Base-by-base conservation (phyloP, 106 monocot species). In the Dioscorea zingiberensis region DNA sequence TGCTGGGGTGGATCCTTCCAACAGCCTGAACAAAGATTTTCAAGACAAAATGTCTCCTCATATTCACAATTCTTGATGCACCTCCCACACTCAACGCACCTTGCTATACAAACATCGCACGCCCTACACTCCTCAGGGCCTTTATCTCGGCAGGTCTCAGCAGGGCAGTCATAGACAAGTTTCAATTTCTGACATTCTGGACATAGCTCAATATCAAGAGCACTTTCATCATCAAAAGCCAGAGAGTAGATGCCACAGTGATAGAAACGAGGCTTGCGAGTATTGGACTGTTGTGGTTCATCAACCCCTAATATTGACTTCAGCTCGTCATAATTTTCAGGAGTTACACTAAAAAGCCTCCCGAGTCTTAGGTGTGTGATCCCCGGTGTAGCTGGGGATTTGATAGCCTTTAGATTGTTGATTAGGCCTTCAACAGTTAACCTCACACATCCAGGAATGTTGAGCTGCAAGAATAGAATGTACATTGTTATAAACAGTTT, bases 111-210 rank as follows among this genome's bases (percentile, higher is more conserved):
- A 54, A 49, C 45, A 57, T 70, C 64, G 48, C 86, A 86, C 4
- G 79, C 86, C 58, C 78, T 71, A 27, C 86, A 85, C 0, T 38
- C 9, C 1, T 22, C 32, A 24, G 62, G 62, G 4, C 54, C 27
- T 21, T 69, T 55, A 3, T 9, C 63, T 25, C 44, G 64, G 46
- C 86, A 86, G 26, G 59, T 66, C 21, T 86, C 82, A 44, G 67
- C 47, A 22, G 85, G 74, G 46, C 86, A 86, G 53, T 86, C 82
- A 63, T 73, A 86, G 2, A 82, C 73, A 44, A 82, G 76, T 70
- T 62, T 82, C 11, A 46, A 76, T 17, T 73, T 86, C 28, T 76
- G 60, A 56, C 86, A 86, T 10, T 62, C n/a, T 25, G 82, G 81
- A 49, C 86, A 86, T 26, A 58, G 27, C 63, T 86, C 86, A 47